A percentile compares a stretch with the other conserved stretches of the same genome.
phyloP scores from a whole-genome alignment of 495 filamentous ascomycete genomes.

The Pseudevernia furfuracea region DNA sequence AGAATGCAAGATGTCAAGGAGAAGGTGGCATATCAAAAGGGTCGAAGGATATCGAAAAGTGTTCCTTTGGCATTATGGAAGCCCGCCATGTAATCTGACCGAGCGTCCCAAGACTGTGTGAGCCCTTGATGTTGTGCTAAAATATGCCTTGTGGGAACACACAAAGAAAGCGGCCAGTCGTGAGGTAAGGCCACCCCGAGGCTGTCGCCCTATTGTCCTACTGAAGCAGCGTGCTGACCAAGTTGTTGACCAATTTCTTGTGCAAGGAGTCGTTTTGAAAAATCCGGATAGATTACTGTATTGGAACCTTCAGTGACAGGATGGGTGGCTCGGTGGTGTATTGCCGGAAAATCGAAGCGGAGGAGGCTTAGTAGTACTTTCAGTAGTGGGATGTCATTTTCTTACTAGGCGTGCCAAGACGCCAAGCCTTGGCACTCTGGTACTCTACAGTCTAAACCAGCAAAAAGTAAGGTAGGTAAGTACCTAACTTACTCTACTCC shows the following conservation, averaged over 20 bases:
- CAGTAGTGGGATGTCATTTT: slow-evolving; percentile 7
- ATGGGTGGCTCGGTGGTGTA: background rate
- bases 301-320: background rate
- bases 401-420: background rate
- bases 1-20: slow-evolving; percentile 26
- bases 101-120: slow-evolving; percentile 11
- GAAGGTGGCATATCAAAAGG: slow-evolving; percentile 25
- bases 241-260: background rate
- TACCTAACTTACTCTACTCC: background rate
- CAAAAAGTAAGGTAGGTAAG: no score
- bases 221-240: background rate
- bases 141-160: slow-evolving; percentile 10
- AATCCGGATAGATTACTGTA: background rate
- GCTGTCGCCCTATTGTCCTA: slow-evolving; percentile 7
- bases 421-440: background rate
- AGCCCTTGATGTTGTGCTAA: slow-evolving; percentile 6
- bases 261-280: background rate
- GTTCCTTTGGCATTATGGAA: slow-evolving; percentile 24
- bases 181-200: slow-evolving; percentile 15
- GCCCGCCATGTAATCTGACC: slow-evolving; percentile 24
- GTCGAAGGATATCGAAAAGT: slow-evolving; percentile 19
- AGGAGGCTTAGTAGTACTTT: background rate
- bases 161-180: slow-evolving; percentile 7
- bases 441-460: no score
- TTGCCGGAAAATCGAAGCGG: background rate